A percentile compares a stretch with the other conserved stretches of the same genome.
Evolutionary conservation across 495 filamentous ascomycete genomes (phyloP).

Genomic region (Staphylotrichum longicolle): DNA sequence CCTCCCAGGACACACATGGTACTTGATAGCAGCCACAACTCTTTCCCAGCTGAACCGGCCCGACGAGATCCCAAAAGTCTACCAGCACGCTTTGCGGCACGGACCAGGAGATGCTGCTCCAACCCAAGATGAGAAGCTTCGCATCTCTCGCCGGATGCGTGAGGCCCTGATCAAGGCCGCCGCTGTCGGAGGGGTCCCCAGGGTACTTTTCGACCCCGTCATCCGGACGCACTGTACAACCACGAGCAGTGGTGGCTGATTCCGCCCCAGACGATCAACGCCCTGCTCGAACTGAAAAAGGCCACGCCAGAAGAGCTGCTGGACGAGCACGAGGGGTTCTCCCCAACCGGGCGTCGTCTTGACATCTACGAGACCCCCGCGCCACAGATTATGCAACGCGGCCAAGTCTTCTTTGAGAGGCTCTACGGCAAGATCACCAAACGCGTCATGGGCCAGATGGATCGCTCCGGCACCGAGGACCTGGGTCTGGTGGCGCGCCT

Average conservation of each 20-base stretch:
- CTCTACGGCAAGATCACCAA: conserved; percentile 54
- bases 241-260: neutral
- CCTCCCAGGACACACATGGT: conserved; percentile 52
- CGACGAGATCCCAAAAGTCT: conserved; percentile 52
- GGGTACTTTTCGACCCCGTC: conserved; percentile 33
- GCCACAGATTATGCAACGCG: conserved; percentile 45
- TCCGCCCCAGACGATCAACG: conserved; percentile 49
- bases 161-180: conserved; percentile 55
- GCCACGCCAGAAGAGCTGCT: conserved; percentile 48
- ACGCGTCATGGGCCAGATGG: conserved; percentile 55
- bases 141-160: conserved; percentile 49
- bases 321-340: conserved; percentile 41
- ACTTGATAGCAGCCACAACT: conserved; percentile 52
- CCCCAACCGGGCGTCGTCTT: conserved; percentile 42
- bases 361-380: conserved; percentile 39
- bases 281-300: conserved; percentile 47
- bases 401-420: conserved; percentile 50
- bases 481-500: conserved; percentile 50
- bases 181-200: conserved; percentile 53
- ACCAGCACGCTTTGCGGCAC: conserved; percentile 43
- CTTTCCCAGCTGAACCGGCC: conserved; percentile 53
- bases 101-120: conserved; percentile 27
- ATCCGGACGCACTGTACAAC: too few species aligned
- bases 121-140: conserved; percentile 41
- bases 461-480: conserved; percentile 53